These are phyloP conservation scores for Chalciporus sphaerocephalus DNA, from an alignment of 768 basidiomycete species.

Conservation along the genomic window DNA sequence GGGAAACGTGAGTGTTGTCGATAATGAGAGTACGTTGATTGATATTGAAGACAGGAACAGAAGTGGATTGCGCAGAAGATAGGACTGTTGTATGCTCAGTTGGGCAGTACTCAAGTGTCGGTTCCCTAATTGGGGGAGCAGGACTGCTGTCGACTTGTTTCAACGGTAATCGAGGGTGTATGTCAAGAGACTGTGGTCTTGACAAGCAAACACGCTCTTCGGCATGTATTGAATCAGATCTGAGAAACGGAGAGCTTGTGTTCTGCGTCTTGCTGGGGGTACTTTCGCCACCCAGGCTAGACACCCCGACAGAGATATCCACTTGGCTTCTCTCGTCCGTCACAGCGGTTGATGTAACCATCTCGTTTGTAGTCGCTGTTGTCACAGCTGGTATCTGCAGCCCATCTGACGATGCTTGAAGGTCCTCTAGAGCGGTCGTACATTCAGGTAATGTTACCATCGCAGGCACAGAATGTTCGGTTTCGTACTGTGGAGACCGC, in stretches of 20 bases:
- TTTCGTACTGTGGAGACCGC: background rate
- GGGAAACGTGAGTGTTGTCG: background rate
- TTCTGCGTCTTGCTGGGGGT: background rate
- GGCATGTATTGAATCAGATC: background rate
- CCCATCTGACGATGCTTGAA: background rate
- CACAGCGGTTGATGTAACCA: background rate
- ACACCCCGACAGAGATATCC: background rate
- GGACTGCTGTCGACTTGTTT: background rate
- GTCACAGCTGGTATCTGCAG: background rate
- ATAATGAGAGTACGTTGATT: background rate
- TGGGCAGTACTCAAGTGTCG: background rate
- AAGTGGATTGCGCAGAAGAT: background rate
- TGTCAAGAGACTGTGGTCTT: background rate
- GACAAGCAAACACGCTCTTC: background rate
- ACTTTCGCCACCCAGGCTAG: background rate
- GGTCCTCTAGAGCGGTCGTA: background rate
- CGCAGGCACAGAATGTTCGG: background rate
- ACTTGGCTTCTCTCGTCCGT: background rate
- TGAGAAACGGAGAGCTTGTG: too few species aligned
- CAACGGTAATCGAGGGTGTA: background rate
- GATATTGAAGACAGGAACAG: background rate
- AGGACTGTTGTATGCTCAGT: background rate
- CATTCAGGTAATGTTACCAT: background rate
- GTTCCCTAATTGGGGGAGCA: background rate
- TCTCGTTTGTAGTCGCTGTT: background rate